A percentile compares a stretch with the other conserved stretches of the same genome.
Conservation (phyloP, 1,139 yeast species). For the Sugiyamaella grinbergsii region DNA sequence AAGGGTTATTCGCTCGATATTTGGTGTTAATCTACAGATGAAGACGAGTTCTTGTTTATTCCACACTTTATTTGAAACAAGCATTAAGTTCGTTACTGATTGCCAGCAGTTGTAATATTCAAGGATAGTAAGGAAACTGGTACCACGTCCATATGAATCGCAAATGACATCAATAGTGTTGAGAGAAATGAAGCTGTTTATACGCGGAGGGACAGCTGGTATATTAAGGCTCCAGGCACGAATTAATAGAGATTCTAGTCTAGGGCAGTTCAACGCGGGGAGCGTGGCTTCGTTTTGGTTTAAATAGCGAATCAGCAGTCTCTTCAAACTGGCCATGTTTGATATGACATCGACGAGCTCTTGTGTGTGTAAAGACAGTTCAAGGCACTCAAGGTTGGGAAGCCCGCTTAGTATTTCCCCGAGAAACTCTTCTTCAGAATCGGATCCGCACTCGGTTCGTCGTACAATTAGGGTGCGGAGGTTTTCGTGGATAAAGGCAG, state of each 20-base stretch:
- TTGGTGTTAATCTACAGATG: constrained; percentile 3
- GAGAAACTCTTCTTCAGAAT: constrained; percentile 1
- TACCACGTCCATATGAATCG: background rate
- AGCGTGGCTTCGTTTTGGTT: background rate
- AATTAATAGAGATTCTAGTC: background rate
- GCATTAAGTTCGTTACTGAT: background rate
- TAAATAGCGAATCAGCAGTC: constrained; percentile 1
- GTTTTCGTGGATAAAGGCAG: background rate
- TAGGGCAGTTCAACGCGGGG: constrained; percentile 7
- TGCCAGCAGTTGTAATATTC: constrained; percentile 8
- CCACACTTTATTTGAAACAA: constrained; percentile 4
- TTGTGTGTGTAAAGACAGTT: constrained; percentile 2
- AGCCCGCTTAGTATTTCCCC: background rate
- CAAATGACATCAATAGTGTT: constrained; percentile 6
- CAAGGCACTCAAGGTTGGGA: background rate
- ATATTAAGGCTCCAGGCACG: constrained; percentile 10
- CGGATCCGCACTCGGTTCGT: background rate
- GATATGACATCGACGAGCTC: constrained; percentile 3
- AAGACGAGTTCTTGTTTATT: constrained; percentile 2
- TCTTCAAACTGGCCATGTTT: background rate
- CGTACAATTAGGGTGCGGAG: background rate
- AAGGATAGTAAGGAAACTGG: background rate
- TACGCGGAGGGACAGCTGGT: background rate
- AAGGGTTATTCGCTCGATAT: constrained; percentile 3
- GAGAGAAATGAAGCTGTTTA: background rate